A percentile compares a stretch with the other conserved stretches of the same genome.
Evolutionary conservation across 2,329 filamentous ascomycete species (phyloP).

Genomic region (Colletotrichum liriopes): DNA sequence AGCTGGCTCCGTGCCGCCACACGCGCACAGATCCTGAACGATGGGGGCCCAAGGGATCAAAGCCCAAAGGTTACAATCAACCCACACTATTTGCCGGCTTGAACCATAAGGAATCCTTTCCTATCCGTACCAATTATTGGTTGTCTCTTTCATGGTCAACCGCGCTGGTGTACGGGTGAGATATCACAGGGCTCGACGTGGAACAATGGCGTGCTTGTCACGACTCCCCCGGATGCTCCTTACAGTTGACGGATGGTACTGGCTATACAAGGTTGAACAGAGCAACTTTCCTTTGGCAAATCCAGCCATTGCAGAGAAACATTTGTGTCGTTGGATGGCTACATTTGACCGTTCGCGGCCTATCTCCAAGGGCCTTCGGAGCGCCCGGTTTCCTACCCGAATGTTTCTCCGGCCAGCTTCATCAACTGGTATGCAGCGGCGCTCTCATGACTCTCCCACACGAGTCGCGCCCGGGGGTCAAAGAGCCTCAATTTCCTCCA

Average conservation of each 20-base stretch:
- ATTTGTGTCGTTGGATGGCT: background rate
- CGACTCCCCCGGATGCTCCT: background rate
- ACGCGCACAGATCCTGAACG: background rate
- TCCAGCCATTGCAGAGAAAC: background rate
- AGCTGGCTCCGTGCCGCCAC: conserved; percentile 6
- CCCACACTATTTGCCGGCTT: background rate
- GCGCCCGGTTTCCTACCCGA: background rate
- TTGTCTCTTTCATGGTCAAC: background rate
- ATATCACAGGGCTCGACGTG: conserved; percentile 1
- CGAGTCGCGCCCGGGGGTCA: background rate
- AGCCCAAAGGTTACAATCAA: background rate
- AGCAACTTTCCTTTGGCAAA: background rate
- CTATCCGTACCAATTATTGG: conserved; percentile 25
- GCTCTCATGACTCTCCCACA: background rate
- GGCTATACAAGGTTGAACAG: background rate
- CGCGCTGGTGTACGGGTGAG: background rate
- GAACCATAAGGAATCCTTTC: background rate
- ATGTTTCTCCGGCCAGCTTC: background rate
- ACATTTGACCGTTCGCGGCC: background rate
- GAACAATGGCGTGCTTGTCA: background rate
- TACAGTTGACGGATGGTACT: background rate
- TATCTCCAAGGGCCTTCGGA: background rate
- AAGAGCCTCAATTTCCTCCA: background rate
- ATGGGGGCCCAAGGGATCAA: background rate
- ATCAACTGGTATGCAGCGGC: background rate